phyloP scores from a whole-genome alignment of 148 eudicot genomes.

The Cornus suecica region DNA sequence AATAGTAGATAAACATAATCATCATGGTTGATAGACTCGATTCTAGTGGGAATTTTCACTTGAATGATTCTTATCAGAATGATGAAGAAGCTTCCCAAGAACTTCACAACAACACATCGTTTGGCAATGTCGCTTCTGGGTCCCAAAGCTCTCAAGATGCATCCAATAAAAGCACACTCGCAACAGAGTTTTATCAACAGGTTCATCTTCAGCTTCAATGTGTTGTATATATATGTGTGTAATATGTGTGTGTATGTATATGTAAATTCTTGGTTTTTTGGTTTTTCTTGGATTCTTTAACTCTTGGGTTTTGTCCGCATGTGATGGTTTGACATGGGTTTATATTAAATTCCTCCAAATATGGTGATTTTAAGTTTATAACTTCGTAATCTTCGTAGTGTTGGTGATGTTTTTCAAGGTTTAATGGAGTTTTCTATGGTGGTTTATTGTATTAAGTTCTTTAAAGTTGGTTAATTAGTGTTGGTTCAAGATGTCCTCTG shows the following conservation, averaged over 20 bases:
- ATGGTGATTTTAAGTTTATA: no score
- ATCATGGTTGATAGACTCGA: background rate
- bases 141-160: background rate
- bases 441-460: no score
- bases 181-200: background rate
- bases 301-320: no score
- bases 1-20: background rate
- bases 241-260: background rate
- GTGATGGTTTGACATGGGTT: no score
- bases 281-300: no score
- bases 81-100: background rate
- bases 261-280: no score
- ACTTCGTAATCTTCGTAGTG: no score
- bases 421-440: no score
- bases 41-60: background rate
- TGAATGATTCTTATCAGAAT: background rate
- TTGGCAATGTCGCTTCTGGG: background rate
- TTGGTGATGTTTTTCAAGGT: no score
- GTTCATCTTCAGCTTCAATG: background rate
- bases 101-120: background rate
- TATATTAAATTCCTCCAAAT: no score
- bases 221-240: background rate
- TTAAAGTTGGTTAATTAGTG: no score
- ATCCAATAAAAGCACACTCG: background rate
- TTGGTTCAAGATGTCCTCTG: no score